These are phyloP conservation scores for Scheffersomyces illinoinensis DNA, from an alignment of 1,139 yeast genomes.

Conservation along the genomic window DNA sequence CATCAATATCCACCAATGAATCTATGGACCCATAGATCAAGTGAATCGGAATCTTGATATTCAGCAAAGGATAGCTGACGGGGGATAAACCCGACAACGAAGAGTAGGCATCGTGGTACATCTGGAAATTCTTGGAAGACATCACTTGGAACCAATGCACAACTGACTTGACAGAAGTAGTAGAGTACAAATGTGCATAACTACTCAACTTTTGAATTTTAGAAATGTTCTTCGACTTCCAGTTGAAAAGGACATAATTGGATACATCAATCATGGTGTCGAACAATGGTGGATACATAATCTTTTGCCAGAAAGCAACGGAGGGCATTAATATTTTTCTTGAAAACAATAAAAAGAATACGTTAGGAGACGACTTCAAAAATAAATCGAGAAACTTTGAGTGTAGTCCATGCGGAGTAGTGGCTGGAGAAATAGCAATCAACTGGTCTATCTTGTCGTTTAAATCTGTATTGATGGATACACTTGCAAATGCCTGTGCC, in stretches of 20 bases:
- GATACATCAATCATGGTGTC: constrained; percentile 71
- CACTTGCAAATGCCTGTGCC: constrained; percentile 84
- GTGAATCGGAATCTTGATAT: constrained; percentile 69
- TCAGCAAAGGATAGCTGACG: constrained; percentile 47
- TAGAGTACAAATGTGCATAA: constrained; percentile 83
- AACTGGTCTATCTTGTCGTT: constrained; percentile 69
- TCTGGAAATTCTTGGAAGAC: constrained; percentile 75
- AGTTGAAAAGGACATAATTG: constrained; percentile 67
- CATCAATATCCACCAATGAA: constrained; percentile 80
- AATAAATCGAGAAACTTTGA: constrained; percentile 75
- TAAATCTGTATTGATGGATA: constrained; percentile 68
- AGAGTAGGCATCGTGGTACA: constrained; percentile 67
- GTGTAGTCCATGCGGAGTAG: constrained; percentile 85
- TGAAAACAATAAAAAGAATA: constrained; percentile 76
- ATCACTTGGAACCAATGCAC: constrained; percentile 98
- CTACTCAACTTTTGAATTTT: constrained; percentile 72
- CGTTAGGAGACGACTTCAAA: constrained; percentile 74
- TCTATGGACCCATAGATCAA: constrained; percentile 79
- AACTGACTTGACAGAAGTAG: constrained; percentile 87
- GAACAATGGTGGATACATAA: constrained; percentile 83
- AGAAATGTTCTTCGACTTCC: constrained; percentile 73
- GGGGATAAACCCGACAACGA: constrained; percentile 42
- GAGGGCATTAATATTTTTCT: constrained; percentile 71
- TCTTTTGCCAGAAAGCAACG: constrained; percentile 78
- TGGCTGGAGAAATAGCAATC: constrained; percentile 89